Conservation (phyloP, 805 yeast genomes). For the Barnettozyma populi region DNA sequence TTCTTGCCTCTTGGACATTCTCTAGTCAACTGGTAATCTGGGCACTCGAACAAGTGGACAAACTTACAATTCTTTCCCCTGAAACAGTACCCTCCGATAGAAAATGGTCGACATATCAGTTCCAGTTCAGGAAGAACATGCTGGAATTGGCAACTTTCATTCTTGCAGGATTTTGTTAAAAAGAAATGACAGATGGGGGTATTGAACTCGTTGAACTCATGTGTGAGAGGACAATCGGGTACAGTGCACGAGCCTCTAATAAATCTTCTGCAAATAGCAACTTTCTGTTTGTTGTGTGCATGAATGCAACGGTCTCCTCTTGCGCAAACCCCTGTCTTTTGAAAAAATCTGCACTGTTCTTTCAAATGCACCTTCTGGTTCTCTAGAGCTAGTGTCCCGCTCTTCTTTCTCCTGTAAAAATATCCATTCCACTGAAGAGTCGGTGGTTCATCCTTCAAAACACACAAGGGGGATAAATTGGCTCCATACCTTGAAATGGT, state of each 20-base stretch:
- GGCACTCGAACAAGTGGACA: constrained; percentile 59
- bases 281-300: constrained; percentile 43
- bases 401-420: constrained; percentile 23
- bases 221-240: constrained; percentile 50
- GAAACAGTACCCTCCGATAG: constrained; percentile 64
- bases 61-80: constrained; percentile 53
- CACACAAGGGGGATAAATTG: constrained; percentile 34
- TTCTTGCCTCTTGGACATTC: constrained; percentile 45
- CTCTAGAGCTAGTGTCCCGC: constrained; percentile 26
- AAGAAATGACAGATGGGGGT: constrained; percentile 53
- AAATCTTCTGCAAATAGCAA: constrained; percentile 50
- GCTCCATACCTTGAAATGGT: constrained; percentile 38
- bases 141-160: constrained; percentile 43
- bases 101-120: constrained; percentile 60
- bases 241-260: constrained; percentile 41
- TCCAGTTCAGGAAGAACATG: constrained; percentile 40
- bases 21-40: constrained; percentile 62
- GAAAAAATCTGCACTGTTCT: constrained; percentile 25
- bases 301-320: constrained; percentile 48
- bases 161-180: constrained; percentile 42
- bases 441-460: constrained; percentile 12
- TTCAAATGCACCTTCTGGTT: constrained; percentile 20
- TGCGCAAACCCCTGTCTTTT: constrained; percentile 35
- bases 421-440: constrained; percentile 30
- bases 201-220: constrained; percentile 52